Evolutionary conservation across 75 land plant species (phyloP), one percentile per base, ranked within the genome.

Genomic region (Picea sitchensis): DNA sequence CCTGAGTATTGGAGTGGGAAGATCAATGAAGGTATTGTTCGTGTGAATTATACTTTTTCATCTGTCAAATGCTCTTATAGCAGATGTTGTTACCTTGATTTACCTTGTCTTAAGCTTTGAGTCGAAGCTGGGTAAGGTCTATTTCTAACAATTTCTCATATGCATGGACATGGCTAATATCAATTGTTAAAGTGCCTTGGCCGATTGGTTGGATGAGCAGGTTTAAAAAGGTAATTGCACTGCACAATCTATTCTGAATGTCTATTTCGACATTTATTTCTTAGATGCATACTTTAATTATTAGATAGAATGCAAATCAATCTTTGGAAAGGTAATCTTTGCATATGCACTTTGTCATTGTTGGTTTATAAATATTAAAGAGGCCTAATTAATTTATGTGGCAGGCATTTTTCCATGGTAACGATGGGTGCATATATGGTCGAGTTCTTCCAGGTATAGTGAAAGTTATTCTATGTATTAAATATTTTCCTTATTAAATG

Each of bases 1-100:
- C 83, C 81, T 36, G 91, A 89, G 44, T 65, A 65, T 61, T 95
- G 95, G 93, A 83, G 82, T 31, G 94, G 98, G 59, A 86, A 88
- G 83, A 87, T 83, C 31, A 87, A 85, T 68, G 87, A 83, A 88
- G 98, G 98, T 93, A 78, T 32, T 13, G 21, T 17, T 18, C 18
- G 21, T 72, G 77, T 59, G n/a, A 18, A 79, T 21, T 36, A 47
- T 77, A 31, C 31, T 59, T 79, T n/a, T 71, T 71, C 47, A 41
- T 69, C 18, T 17, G 23, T 7, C 41, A 71, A 71, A 71, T 71
- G 13, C 38, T 38, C 51, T 71, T 21, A n/a, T 8, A 44, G 26
- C 23, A 71, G 44, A 71, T 84, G 60, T 44, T 54, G 59, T 54
- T 73, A 1, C 78, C 36, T 59, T 18, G 13, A 31, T 78, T 17